Base-by-base conservation (phyloP, 2,329 filamentous ascomycete genomes). In the Neoscytalidium dimidiatum region DNA sequence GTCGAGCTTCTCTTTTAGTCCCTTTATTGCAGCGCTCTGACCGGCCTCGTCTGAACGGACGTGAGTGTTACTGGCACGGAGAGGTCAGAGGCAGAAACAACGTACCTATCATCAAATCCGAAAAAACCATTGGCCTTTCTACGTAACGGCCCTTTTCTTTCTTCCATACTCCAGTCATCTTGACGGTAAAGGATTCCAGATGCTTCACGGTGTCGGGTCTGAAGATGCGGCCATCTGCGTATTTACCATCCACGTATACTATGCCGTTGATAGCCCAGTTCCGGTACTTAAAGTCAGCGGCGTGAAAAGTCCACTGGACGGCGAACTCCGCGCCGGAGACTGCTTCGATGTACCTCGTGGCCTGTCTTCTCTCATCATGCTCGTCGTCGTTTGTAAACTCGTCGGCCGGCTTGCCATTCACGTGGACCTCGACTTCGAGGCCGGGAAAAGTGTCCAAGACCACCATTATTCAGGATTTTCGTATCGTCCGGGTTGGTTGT, bases 321-420 rank as follows among this genome's bases (percentile, higher is more conserved):
- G 41, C 62, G 48, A 78, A 76, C 5, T 72, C 62, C 0, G 70
- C 69, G 9, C 68, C 73, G 2, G 73, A 72, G 2, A 52, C 64
- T 0, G 72, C 71, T 61, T 78, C 73, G 29, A 79, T 67, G 52
- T 77, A 78, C 19, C 72, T 78, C 0, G 69, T 72, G 3, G 71
- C 62, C 0, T 63, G 64, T 2, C 58, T 68, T 0, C 46, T 26
- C 4, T 23, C 17, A 33, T 41, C 38, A 2, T 31, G 26, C 11
- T 62, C 26, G 1, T 70, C 66, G 29, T 62, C 35, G 2, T 75
- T 69, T 4, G 71, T 69, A 49, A 72, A 74, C 49, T 78, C 74
- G 19, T 68, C 38, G 9, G 74, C 60, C 0, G 67, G 29, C 0
- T 35, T 38, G 4, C 68, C 69, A 17, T 73, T 67, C 41, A 60